These are phyloP conservation scores for Abelmoschus esculentus DNA, from an alignment of 345 rosid species.

Conservation along the genomic window DNA sequence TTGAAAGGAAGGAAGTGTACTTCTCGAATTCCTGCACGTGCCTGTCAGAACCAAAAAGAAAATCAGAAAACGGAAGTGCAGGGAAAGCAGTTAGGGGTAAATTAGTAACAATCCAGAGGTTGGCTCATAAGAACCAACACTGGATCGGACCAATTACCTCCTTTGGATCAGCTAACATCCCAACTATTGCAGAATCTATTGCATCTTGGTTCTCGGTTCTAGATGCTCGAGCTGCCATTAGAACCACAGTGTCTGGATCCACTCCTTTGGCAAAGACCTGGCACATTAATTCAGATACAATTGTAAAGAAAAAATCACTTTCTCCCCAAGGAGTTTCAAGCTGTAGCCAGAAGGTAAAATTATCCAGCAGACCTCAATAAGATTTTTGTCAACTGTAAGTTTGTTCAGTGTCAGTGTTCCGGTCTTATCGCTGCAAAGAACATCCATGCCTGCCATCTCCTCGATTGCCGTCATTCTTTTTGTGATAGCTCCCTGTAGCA, in stretches of 20 bases:
- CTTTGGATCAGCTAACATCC: slow-evolving; percentile 96
- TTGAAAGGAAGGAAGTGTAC: slow-evolving; percentile 96
- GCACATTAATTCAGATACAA: slow-evolving; percentile 14
- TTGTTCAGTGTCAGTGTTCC: slow-evolving; percentile 92
- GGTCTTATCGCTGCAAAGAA: slow-evolving; percentile 97
- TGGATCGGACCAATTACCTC: slow-evolving; percentile 42
- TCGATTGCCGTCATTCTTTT: slow-evolving; percentile 99
- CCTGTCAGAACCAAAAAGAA: slow-evolving; percentile 35
- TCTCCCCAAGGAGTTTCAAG: neutral
- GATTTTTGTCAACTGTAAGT: slow-evolving; percentile 91
- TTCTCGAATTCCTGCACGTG: slow-evolving; percentile 93
- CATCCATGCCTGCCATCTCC: slow-evolving; percentile 99
- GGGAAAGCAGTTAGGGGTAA: neutral
- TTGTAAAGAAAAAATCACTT: slow-evolving; percentile 14
- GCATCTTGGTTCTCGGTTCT: slow-evolving; percentile 95
- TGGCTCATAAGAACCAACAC: neutral
- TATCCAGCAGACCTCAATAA: slow-evolving; percentile 62
- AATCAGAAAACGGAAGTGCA: neutral
- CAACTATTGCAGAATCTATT: slow-evolving; percentile 90
- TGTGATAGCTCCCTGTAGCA: slow-evolving; percentile 61
- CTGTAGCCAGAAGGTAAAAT: slow-evolving; percentile 3
- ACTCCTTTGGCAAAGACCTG: slow-evolving; percentile 92
- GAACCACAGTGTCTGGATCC: slow-evolving; percentile 74
- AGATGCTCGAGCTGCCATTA: slow-evolving; percentile 98
- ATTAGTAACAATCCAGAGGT: neutral